Evolutionary conservation across 805 yeast genomes (phyloP), one percentile per base, ranked within the genome.

Genomic region (Kuraishia ogatae): DNA sequence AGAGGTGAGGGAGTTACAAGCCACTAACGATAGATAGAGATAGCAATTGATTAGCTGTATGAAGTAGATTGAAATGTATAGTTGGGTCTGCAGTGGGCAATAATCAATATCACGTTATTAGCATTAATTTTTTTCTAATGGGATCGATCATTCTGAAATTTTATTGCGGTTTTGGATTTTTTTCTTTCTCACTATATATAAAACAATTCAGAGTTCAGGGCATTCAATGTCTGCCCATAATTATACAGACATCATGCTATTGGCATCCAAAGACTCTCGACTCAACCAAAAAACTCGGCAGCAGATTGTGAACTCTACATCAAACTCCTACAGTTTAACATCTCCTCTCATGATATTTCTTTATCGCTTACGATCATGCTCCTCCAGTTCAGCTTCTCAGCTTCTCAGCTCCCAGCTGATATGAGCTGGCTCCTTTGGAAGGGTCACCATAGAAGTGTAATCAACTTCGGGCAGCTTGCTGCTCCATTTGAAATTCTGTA

Each of bases 391-490:
- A 26, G 10, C 19, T 23, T 24, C 51, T 10, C 10, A 26, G 10
- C 19, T 23, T 24, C 51, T 22, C 4, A 17, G 83, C 69, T 84
- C 86, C 90, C 91, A 87, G 50, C 70, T 66, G 57, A 87, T 81
- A 55, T 77, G 74, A 46, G 93, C 89, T 51, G 96, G 96, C 53
- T 79, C 83, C 62, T 75, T 68, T 53, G 99, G 98, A 65, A 93
- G 80, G 22, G 97, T 89, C 54, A 93, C 97, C 99, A 93, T 93
- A 53, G 92, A 84, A 61, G 86, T 83, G 72, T 82, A 90, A 72
- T 91, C 96, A 55, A 87, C 83, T 11, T 71, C 73, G 54, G 96
- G 94, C 24, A 84, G 71, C 49, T 72, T 72, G 51, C 85, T 84
- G 46, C 78, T 77, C 97, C 97, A 92, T 68, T 80, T 85, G 68